Conservation (phyloP, 164 flowering plant genomes). For the Kalanchoe fedtschenkoi region DNA sequence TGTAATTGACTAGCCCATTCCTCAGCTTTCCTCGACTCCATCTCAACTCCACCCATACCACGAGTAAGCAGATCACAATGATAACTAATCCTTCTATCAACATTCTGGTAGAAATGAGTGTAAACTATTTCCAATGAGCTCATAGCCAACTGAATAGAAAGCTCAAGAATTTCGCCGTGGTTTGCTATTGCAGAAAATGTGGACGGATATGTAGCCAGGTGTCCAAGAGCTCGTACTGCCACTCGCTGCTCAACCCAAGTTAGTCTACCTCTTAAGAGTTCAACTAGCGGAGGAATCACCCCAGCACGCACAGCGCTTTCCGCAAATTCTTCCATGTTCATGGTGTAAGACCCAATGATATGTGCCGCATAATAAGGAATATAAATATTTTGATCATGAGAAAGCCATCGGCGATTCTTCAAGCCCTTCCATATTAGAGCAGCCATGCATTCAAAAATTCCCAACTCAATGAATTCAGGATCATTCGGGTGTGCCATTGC, state of each 20-base stretch:
- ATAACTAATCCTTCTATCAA: constrained; percentile 72
- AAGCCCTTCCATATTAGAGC: constrained; percentile 92
- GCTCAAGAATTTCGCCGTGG: constrained; percentile 92
- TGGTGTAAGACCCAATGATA: constrained; percentile 96
- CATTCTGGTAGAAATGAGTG: constrained; percentile 81
- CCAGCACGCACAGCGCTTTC: constrained; percentile 87
- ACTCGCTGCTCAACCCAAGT: constrained; percentile 99
- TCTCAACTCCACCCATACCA: constrained; percentile 99
- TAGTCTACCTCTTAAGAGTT: constrained; percentile 83
- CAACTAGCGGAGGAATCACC: constrained; percentile 80
- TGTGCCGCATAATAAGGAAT: constrained; percentile 99
- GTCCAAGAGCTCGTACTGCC: constrained; percentile 94
- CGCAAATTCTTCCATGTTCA: constrained; percentile 98
- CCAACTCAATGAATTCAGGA: constrained; percentile 89
- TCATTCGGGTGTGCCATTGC: constrained; percentile 99
- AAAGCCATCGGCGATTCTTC: constrained; percentile 88
- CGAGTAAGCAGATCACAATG: constrained; percentile 98
- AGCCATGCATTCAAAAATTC: constrained; percentile 97
- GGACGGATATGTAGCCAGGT: constrained; percentile 81
- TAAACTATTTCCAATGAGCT: constrained; percentile 91
- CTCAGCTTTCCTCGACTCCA: constrained; percentile 98
- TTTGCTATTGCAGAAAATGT: constrained; percentile 75
- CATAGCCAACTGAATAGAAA: constrained; percentile 85
- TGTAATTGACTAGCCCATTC: constrained; percentile 99
- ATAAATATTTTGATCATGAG: constrained; percentile 90